Evolutionary conservation across 495 filamentous ascomycete species (phyloP).

Genomic region (Bacidia rubella): DNA sequence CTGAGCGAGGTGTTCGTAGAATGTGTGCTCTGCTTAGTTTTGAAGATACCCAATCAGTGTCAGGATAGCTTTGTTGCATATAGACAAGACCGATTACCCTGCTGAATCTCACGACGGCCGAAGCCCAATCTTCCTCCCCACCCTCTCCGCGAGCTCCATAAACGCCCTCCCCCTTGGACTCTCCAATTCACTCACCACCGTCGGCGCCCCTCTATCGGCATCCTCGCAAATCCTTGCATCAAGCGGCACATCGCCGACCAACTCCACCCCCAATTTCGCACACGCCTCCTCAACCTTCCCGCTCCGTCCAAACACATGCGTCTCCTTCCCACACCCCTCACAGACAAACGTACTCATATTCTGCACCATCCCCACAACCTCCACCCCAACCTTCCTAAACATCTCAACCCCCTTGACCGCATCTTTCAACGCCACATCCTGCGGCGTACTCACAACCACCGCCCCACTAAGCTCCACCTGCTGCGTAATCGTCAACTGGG

Average conservation of each 20-base stretch:
- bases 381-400: slow-evolving; percentile 69
- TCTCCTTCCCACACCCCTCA: slow-evolving; percentile 57
- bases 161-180: slow-evolving; percentile 61
- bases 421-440: slow-evolving; percentile 79
- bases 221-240: slow-evolving; percentile 79
- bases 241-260: slow-evolving; percentile 50
- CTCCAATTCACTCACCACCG: slow-evolving; percentile 71
- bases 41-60: not conserved
- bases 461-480: slow-evolving; percentile 76
- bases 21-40: not conserved
- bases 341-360: slow-evolving; percentile 90
- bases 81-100: not conserved
- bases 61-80: not conserved
- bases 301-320: slow-evolving; percentile 70
- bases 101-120: not conserved
- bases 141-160: slow-evolving; percentile 48
- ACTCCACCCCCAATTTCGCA: slow-evolving; percentile 36
- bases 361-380: slow-evolving; percentile 78
- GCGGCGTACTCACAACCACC: slow-evolving; percentile 86
- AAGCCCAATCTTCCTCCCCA: slow-evolving; percentile 38
- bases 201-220: slow-evolving; percentile 79
- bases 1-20: not conserved
- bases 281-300: slow-evolving; percentile 26
- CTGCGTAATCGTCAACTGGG: slow-evolving; percentile 85
- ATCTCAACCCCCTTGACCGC: slow-evolving; percentile 82